Evolutionary conservation across 225 moss, liverwort and hornwort species (phyloP).

Genomic region (Polytrichum commune): DNA sequence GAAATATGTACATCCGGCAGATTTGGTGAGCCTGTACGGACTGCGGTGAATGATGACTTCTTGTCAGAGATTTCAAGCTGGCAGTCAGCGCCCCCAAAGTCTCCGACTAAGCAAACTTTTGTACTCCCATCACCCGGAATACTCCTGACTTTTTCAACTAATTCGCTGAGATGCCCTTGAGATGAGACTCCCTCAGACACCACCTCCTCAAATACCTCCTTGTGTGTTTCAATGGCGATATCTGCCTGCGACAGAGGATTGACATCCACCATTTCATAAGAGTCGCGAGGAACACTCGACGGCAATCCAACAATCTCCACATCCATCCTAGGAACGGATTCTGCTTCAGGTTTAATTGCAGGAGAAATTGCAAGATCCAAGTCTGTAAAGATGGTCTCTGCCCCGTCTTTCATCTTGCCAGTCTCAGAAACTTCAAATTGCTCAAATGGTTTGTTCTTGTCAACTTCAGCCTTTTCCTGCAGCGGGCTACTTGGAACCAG

Average conservation of each 20-base stretch:
- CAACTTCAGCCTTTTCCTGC: background rate
- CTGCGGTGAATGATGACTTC: slow-evolving; percentile 4
- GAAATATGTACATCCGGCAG: background rate
- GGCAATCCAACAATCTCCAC: background rate
- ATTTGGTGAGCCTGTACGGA: slow-evolving; percentile 6
- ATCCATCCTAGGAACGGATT: background rate
- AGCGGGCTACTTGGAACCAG: background rate
- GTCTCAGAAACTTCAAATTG: background rate
- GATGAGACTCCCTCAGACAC: background rate
- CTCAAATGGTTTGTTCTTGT: background rate
- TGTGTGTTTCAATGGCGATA: background rate
- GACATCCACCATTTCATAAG: background rate
- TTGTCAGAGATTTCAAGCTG: slow-evolving; percentile 9
- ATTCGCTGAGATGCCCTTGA: too few species aligned
- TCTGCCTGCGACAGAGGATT: background rate
- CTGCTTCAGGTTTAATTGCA: background rate
- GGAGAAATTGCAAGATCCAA: background rate
- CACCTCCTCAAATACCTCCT: background rate
- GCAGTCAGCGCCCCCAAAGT: slow-evolving; percentile 14
- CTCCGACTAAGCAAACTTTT: slow-evolving; percentile 23
- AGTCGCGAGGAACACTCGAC: background rate
- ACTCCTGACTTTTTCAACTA: slow-evolving; percentile 10
- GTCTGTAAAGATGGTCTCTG: background rate
- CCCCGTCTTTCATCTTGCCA: background rate
- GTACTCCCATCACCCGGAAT: slow-evolving; percentile 14